Conservation (phyloP, 176 grass and related monocot species). For the Juncus effusus region DNA sequence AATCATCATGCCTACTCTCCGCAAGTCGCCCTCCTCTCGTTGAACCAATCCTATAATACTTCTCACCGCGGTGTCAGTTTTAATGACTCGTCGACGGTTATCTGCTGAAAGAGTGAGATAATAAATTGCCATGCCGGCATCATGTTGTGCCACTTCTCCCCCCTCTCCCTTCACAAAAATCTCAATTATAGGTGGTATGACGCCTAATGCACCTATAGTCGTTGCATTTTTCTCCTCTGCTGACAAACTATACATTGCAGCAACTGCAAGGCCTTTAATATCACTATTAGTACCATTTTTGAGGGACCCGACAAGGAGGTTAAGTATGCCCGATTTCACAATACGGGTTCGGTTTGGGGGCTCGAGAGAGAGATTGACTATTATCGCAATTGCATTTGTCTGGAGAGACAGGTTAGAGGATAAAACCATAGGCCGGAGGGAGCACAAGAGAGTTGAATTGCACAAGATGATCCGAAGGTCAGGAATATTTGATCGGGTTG, state of each 20-base stretch:
- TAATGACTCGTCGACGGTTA: constrained; percentile 35
- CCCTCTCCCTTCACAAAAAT: constrained; percentile 15
- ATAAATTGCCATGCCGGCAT: constrained; percentile 48
- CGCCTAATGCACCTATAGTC: constrained; percentile 43
- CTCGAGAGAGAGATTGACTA: constrained; percentile 85
- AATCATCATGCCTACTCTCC: constrained; percentile 34
- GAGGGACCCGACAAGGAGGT: constrained; percentile 62
- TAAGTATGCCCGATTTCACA: constrained; percentile 57
- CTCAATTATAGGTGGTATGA: constrained; percentile 34
- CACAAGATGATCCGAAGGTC: constrained; percentile 55
- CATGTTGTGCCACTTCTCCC: constrained; percentile 24
- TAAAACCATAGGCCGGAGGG: constrained; percentile 52
- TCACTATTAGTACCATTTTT: background rate
- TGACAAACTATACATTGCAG: constrained; percentile 38
- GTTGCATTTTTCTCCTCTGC: constrained; percentile 36
- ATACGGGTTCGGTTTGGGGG: constrained; percentile 61
- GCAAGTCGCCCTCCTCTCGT: background rate
- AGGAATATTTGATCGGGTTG: constrained; percentile 55
- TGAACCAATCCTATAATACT: constrained; percentile 25
- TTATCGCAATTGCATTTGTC: constrained; percentile 39
- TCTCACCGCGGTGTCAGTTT: constrained; percentile 14
- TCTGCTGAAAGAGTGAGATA: constrained; percentile 34
- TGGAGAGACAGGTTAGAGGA: constrained; percentile 35
- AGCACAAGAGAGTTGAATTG: constrained; percentile 49
- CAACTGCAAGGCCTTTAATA: constrained; percentile 30